Evolutionary conservation across 108 stramenopile genomes (phyloP).

Genomic region (Cylindrotheca closterium): DNA sequence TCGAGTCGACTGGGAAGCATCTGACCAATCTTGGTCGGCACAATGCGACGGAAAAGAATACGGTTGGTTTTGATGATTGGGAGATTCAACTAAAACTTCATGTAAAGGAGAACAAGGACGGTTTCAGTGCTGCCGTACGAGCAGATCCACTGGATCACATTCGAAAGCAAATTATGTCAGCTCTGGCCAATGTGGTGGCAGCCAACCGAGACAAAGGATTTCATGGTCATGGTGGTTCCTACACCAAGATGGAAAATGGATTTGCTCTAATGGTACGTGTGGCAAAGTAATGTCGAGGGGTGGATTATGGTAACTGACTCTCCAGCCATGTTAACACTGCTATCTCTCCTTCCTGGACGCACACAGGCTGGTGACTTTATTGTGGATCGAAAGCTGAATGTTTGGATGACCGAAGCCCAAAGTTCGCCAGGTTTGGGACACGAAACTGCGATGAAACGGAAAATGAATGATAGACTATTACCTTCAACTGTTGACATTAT

Average conservation of each 20-base stretch:
- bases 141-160: slow-evolving; percentile 30
- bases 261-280: not conserved
- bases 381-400: slow-evolving; percentile 24
- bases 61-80: not conserved
- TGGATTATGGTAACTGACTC: too few species aligned
- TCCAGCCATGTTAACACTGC: too few species aligned
- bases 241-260: not conserved
- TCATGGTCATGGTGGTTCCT: slow-evolving; percentile 1
- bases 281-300: too few species aligned
- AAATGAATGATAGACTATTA: slow-evolving; percentile 7
- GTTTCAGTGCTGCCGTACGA: not conserved
- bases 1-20: slow-evolving; percentile 10
- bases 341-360: too few species aligned
- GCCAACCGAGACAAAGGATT: not conserved
- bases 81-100: not conserved
- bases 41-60: not conserved
- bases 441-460: not conserved
- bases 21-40: slow-evolving; percentile 9
- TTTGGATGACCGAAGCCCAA: slow-evolving; percentile 18
- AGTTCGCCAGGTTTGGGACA: not conserved
- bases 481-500: slow-evolving; percentile 5
- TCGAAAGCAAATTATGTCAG: slow-evolving; percentile 27
- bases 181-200: slow-evolving; percentile 1
- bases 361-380: slow-evolving; percentile 16
- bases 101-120: not conserved